Conservation (phyloP, 805 yeast genomes). For the Lipomyces chichibuensis region DNA sequence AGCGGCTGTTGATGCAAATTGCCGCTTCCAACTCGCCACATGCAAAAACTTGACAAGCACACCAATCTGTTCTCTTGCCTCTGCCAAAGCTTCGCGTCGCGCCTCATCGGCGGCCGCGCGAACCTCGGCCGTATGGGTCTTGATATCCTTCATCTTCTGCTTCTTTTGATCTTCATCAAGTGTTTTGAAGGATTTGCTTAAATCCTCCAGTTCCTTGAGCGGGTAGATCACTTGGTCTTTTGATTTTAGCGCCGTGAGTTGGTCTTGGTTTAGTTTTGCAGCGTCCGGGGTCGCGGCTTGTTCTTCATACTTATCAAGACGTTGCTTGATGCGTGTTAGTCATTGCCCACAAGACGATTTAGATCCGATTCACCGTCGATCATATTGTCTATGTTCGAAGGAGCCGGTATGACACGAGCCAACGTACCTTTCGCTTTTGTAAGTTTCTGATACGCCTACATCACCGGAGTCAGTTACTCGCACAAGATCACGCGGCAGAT, state of each 20-base stretch:
- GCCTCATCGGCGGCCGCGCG: conserved; percentile 18
- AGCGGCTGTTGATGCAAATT: conserved; percentile 30
- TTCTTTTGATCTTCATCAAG: conserved; percentile 31
- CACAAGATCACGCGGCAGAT: background rate
- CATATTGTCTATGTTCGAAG: background rate
- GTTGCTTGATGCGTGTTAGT: conserved; percentile 18
- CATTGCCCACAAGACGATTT: background rate
- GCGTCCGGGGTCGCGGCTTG: conserved; percentile 39
- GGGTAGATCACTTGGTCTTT: conserved; percentile 45
- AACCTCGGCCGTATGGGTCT: conserved; percentile 26
- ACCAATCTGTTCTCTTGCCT: conserved; percentile 36
- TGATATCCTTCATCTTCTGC: conserved; percentile 24
- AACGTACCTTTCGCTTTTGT: conserved; percentile 42
- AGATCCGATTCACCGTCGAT: background rate
- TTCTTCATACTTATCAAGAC: conserved; percentile 45
- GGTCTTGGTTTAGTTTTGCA: conserved; percentile 43
- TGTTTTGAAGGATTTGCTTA: conserved; percentile 36
- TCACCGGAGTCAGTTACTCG: background rate
- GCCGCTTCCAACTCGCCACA: conserved; percentile 44
- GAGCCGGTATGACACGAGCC: background rate
- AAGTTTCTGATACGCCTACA: conserved; percentile 45
- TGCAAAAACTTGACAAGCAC: conserved; percentile 42
- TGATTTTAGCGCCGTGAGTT: conserved; percentile 42
- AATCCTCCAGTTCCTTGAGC: conserved; percentile 44
- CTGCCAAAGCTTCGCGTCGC: conserved; percentile 27